Evolutionary conservation across 108 stramenopile genomes (phyloP), one percentile per base, ranked within the genome.

Genomic region (Discostella stelligeroides): DNA sequence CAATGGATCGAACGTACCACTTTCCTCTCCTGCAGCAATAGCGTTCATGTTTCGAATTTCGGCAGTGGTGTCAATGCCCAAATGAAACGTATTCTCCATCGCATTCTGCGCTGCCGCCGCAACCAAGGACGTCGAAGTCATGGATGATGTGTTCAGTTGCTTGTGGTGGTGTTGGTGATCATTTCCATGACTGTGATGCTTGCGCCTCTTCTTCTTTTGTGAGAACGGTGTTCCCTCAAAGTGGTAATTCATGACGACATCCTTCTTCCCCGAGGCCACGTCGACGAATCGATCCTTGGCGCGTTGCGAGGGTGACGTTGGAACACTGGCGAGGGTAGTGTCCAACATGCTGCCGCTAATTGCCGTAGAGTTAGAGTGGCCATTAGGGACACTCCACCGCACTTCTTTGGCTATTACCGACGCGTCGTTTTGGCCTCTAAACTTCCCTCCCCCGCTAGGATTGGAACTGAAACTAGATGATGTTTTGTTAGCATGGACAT

Each of bases 81-180:
- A 61, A 30, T 65, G 60, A 53, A 72, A 67, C 1, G 78, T 72
- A 50, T 79, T 50, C 47, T 79, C 70, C 4, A 61, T 24, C 8
- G 56, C 55, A 18, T 68, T 30, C 15, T 23, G 67, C 21, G 48
- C 48, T 27, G 24, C 51, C 11, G 13, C 66, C 1, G 54, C 37
- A 10, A 45, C 43, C 23, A 59, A 21, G 24, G 48, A 13, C 23
- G 68, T 27, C 5, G 68, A 21, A 29, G 42, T 15, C 23, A 38
- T 38, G 18, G 54, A 54, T 0, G 50, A 37, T 6, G 23, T 55
- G 38, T 69, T 37, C 34, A 51, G 13, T 51, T 53, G 24, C 49
- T 21, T 50, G 34, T 63, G n/a, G n/a, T 29, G 27, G 25, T 27
- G 25, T 7, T 54, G 10, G 25, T 29, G 25, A 6, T 5, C 7